Base-by-base conservation (phyloP, 2,329 filamentous ascomycete genomes). In the Aspergillus alliaceus region DNA sequence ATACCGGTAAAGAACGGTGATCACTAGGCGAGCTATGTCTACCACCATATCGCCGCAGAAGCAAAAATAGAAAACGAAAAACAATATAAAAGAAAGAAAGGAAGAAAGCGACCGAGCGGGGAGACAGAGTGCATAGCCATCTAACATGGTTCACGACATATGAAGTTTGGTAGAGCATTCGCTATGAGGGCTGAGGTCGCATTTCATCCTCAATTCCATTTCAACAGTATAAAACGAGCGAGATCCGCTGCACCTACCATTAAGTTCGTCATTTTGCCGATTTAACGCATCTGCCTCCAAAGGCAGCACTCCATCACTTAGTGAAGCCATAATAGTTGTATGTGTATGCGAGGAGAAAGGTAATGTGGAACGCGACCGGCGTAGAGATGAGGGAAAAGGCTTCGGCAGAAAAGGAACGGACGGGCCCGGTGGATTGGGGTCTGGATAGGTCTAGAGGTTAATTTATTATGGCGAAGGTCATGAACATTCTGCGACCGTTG, bases 271-370 rank as follows among this genome's bases (percentile, higher is more conserved):
- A 27, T 50, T 60, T 25, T 64, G 59, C 8, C 61, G 57, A 57
- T 64, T 53, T 22, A 58, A 51, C 12, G 54, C 50, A 9, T 56
- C 63, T 20, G 64, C 60, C 15, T 71, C 66, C 59, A 71, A 59
- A 3, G 68, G 64, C 57, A 69, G 65, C 8, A 64, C 64, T 57
- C 67, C 67, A 42, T 66, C 67, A 47, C 62, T 66, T 22, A 65
- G 54, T 9, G 64, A 58, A 56, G 68, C 62, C 69, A 71, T 72
- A 52, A 37, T 62, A 46, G 54, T 29, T 46, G 27, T 35, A 51
- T 18, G 22, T 22, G 15, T n/a, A 25, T 44, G 37, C 15, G 24
- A 54, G 27, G 12, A 49, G 31, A 20, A 37, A 40, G 11, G 12
- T 29, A 22, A 35, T n/a, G 51, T 47, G 53, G 48, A 50, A 60